These are phyloP conservation scores for Carex scoparia DNA, from an alignment of 176 grass and related monocot genomes.

Conservation along the genomic window DNA sequence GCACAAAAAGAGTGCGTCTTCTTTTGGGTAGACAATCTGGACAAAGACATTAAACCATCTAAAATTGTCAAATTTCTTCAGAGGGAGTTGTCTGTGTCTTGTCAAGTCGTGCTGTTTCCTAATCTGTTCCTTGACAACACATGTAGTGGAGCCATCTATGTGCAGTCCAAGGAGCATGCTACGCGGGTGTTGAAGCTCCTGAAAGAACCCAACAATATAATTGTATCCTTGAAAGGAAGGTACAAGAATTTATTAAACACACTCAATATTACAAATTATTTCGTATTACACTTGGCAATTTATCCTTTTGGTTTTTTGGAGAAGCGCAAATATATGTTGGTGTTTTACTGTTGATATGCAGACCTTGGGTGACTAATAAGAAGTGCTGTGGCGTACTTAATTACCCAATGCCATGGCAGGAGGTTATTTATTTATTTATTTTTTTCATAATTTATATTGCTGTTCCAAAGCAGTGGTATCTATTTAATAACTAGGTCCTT, in stretches of 20 bases:
- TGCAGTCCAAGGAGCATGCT: conserved; percentile 6
- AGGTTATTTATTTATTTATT: conserved; percentile 3
- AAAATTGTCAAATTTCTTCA: conserved; percentile 4
- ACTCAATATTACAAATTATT: neutral
- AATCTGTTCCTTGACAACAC: neutral
- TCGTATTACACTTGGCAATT: conserved; percentile 6
- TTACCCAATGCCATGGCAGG: conserved; percentile 21
- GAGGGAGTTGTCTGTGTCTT: conserved; percentile 20
- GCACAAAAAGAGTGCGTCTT: neutral
- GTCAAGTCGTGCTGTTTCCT: conserved; percentile 13
- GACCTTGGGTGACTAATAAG: conserved; percentile 27
- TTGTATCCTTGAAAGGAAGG: conserved; percentile 21
- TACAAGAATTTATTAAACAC: neutral
- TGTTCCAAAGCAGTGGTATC: neutral
- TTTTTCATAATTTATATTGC: neutral
- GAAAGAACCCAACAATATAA: neutral
- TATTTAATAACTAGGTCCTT: neutral
- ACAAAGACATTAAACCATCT: neutral
- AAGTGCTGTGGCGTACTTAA: conserved; percentile 27
- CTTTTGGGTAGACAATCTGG: conserved; percentile 26
- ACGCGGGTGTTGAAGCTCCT: neutral
- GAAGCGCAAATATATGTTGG: neutral
- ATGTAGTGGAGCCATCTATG: conserved; percentile 17
- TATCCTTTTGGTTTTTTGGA: neutral
- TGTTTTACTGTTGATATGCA: conserved; percentile 15